These are phyloP conservation scores for Priceomyces medius DNA, from an alignment of 805 yeast species.

Conservation along the genomic window DNA sequence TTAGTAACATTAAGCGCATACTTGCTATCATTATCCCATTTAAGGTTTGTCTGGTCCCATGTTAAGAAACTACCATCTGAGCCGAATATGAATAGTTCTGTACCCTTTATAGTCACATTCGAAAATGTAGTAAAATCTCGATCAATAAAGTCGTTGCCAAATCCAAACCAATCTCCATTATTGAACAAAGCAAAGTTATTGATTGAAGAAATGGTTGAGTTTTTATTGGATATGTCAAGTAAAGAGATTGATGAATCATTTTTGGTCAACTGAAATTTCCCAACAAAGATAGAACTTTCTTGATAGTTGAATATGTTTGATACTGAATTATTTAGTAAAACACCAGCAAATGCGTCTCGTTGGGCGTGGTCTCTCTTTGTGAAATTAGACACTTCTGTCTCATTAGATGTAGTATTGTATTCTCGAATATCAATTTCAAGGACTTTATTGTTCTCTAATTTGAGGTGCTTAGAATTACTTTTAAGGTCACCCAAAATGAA, in stretches of 20 bases:
- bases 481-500: slow-evolving; percentile 49
- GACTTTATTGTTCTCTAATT: slow-evolving; percentile 27
- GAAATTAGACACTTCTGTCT: slow-evolving; percentile 18
- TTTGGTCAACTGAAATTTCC: slow-evolving; percentile 29
- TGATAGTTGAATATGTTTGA: slow-evolving; percentile 19
- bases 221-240: slow-evolving; percentile 27
- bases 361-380: slow-evolving; percentile 17
- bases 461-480: slow-evolving; percentile 30
- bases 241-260: slow-evolving; percentile 28
- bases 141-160: slow-evolving; percentile 33
- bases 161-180: slow-evolving; percentile 42
- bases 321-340: slow-evolving; percentile 29
- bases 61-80: slow-evolving; percentile 24
- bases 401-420: slow-evolving; percentile 34
- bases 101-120: slow-evolving; percentile 34
- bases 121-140: slow-evolving; percentile 28
- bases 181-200: slow-evolving; percentile 38
- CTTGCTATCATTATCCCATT: slow-evolving; percentile 32
- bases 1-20: slow-evolving; percentile 33
- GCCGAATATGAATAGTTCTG: slow-evolving; percentile 43
- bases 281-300: slow-evolving; percentile 27
- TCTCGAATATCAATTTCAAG: slow-evolving; percentile 24
- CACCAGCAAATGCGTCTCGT: slow-evolving; percentile 22
- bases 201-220: slow-evolving; percentile 21
- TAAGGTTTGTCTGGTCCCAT: slow-evolving; percentile 41